These are phyloP conservation scores for Dipteronia sinensis DNA, from an alignment of 345 rosid genomes.

Conservation along the genomic window DNA sequence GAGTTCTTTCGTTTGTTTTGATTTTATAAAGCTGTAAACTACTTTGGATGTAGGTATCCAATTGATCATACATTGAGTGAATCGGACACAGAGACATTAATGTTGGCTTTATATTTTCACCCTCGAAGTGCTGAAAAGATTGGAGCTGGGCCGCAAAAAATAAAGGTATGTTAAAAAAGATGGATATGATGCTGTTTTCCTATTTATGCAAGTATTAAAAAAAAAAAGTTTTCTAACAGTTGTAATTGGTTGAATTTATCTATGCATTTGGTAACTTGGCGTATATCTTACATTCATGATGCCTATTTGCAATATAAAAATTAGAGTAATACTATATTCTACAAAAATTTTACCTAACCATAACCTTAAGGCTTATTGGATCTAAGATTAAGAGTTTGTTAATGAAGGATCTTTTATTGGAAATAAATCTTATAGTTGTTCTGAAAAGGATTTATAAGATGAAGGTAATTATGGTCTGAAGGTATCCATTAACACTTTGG, in stretches of 20 bases:
- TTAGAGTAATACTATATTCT: no score
- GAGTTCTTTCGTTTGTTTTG: background rate
- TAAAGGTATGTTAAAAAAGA: slow-evolving; percentile 50
- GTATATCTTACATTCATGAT: background rate
- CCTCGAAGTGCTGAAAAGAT: slow-evolving; percentile 75
- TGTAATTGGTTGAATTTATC: slow-evolving; percentile 5
- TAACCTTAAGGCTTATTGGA: background rate
- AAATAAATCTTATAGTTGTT: background rate
- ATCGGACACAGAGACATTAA: slow-evolving; percentile 45
- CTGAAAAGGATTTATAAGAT: background rate
- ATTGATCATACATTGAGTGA: slow-evolving; percentile 56
- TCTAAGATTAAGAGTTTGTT: background rate
- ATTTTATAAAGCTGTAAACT: background rate
- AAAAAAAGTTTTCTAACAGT: background rate
- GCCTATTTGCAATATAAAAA: background rate
- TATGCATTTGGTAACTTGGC: background rate
- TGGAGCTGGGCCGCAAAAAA: slow-evolving; percentile 62
- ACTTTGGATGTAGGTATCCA: slow-evolving; percentile 51
- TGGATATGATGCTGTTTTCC: background rate
- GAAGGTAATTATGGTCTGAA: background rate
- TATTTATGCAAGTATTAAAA: background rate
- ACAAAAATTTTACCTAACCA: background rate
- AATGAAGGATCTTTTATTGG: background rate
- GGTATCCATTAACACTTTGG: background rate
- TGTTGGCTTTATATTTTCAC: slow-evolving; percentile 67